These are phyloP conservation scores for Dioscorea alata DNA, from an alignment of 106 monocot species.

Conservation along the genomic window DNA sequence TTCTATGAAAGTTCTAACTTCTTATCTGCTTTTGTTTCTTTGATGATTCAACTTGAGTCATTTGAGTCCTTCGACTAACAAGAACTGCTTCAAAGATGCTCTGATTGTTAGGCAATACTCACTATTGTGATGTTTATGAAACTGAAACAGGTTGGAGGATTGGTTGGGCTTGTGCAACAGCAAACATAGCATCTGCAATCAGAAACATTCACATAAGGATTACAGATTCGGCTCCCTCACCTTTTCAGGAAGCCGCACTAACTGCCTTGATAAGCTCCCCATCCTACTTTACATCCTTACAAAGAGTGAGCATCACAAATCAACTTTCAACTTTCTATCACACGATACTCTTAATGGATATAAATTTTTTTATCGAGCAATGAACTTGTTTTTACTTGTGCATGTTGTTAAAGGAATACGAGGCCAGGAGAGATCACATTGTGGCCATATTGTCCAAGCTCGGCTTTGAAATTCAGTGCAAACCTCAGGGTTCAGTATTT, in stretches of 20 bases:
- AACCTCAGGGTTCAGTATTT: slow-evolving; percentile 79
- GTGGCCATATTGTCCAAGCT: slow-evolving; percentile 31
- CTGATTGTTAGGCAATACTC: no score
- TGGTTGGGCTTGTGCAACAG: slow-evolving; percentile 82
- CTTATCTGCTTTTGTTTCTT: no score
- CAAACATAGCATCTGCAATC: slow-evolving; percentile 70
- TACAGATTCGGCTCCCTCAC: slow-evolving; percentile 92
- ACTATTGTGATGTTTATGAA: not conserved
- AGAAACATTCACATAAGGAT: slow-evolving; percentile 75
- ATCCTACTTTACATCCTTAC: slow-evolving; percentile 47
- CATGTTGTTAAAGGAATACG: slow-evolving; percentile 53
- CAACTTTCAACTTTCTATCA: no score
- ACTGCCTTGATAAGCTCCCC: slow-evolving; percentile 52
- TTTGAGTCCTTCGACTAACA: no score
- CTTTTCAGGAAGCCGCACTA: slow-evolving; percentile 93
- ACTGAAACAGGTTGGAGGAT: slow-evolving; percentile 73
- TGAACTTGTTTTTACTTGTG: not conserved
- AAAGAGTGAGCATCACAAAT: slow-evolving; percentile 30
- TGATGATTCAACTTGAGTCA: not conserved
- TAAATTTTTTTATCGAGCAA: no score
- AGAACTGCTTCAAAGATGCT: no score
- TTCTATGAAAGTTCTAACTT: no score
- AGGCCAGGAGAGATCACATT: slow-evolving; percentile 60
- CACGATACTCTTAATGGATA: no score
- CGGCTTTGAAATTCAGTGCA: slow-evolving; percentile 59